These are phyloP conservation scores for Bryoglossum gracile DNA, from an alignment of 495 filamentous ascomycete genomes.

Conservation along the genomic window DNA sequence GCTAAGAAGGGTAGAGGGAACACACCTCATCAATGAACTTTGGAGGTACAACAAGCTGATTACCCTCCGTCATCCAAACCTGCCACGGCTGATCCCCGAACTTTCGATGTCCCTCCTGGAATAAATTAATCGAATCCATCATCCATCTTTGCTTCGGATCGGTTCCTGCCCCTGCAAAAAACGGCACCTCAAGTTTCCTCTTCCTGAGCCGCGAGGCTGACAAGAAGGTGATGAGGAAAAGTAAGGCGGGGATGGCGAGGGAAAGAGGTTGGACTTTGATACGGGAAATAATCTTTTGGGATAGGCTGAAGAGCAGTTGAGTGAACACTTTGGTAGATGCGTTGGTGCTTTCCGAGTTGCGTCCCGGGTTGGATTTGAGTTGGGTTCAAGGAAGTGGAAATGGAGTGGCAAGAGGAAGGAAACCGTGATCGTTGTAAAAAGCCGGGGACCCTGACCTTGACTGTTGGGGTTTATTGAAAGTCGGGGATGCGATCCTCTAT, in stretches of 20 bases:
- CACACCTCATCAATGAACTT: conserved; percentile 29
- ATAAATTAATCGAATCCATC: background rate
- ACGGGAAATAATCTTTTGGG: background rate
- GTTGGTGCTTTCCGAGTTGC: too few species aligned
- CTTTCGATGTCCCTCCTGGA: conserved; percentile 10
- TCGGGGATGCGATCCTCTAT: too few species aligned
- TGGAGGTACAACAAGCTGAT: conserved; percentile 30
- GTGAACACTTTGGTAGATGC: background rate
- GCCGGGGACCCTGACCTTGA: too few species aligned
- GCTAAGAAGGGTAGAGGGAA: background rate
- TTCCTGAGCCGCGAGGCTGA: background rate
- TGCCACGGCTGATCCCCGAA: conserved; percentile 31
- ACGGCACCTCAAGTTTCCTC: background rate
- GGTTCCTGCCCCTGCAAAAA: background rate
- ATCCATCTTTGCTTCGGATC: background rate
- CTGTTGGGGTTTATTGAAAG: too few species aligned
- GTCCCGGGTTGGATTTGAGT: too few species aligned
- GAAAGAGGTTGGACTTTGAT: background rate
- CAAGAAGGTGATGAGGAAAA: background rate
- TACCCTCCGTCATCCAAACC: conserved; percentile 34
- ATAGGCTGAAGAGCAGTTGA: background rate
- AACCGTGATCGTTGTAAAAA: too few species aligned
- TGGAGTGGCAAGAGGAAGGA: too few species aligned
- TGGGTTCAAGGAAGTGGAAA: too few species aligned
- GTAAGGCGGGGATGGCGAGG: background rate